Conservation (phyloP, 2,329 filamentous ascomycete genomes). For the Dothidotthia symphoricarpi region DNA sequence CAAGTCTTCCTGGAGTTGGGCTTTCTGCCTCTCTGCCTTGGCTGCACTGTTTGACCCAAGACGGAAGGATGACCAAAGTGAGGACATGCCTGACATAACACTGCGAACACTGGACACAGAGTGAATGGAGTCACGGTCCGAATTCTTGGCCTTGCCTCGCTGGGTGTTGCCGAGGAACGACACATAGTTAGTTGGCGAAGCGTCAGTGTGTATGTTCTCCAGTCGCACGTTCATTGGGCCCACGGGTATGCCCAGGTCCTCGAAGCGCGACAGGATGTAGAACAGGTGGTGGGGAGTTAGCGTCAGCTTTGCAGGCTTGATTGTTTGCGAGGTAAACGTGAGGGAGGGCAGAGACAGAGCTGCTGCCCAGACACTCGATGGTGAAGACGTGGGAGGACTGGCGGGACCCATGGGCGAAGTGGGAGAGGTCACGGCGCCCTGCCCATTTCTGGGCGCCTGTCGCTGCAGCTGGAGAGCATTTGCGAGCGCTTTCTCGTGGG, state of each 20-base stretch:
- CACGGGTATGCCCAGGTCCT: conserved; percentile 85
- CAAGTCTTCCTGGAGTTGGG: conserved; percentile 77
- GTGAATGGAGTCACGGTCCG: conserved; percentile 86
- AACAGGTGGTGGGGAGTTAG: conserved; percentile 95
- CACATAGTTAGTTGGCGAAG: conserved; percentile 86
- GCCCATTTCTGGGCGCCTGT: conserved; percentile 66
- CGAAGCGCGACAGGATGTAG: conserved; percentile 91
- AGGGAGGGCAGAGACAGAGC: conserved; percentile 84
- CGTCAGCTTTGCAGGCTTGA: conserved; percentile 88
- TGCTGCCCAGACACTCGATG: conserved; percentile 70
- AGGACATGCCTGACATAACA: conserved; percentile 95
- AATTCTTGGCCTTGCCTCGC: conserved; percentile 72
- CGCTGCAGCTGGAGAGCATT: conserved; percentile 88
- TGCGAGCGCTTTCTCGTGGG: conserved; percentile 93
- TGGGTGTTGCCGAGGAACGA: conserved; percentile 88
- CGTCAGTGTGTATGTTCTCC: conserved; percentile 89
- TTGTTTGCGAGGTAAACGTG: conserved; percentile 77
- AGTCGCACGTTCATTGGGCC: conserved; percentile 95
- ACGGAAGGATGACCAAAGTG: conserved; percentile 85
- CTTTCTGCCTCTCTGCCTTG: conserved; percentile 86
- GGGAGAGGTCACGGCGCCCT: conserved; percentile 42
- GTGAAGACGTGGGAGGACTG: conserved; percentile 56
- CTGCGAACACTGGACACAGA: conserved; percentile 96
- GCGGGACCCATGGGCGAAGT: conserved; percentile 40
- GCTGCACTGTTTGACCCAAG: conserved; percentile 76